Evolutionary conservation across 2,329 filamentous ascomycete species (phyloP).

Genomic region (Apiospora sp.): DNA sequence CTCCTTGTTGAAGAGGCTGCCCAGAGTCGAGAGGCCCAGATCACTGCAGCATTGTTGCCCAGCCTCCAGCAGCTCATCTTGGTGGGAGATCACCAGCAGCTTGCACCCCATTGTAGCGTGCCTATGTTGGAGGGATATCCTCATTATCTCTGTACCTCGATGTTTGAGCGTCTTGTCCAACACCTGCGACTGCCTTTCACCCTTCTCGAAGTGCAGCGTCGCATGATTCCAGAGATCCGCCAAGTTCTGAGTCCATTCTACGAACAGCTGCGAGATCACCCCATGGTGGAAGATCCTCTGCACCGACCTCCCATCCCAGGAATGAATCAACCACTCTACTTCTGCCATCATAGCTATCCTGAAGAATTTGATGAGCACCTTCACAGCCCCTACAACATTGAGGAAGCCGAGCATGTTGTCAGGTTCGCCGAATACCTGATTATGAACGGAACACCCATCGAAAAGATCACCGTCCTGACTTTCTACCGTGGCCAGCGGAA

Average conservation of each 20-base stretch:
- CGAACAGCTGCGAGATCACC: slow-evolving; percentile 53
- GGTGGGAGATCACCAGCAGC: slow-evolving; percentile 82
- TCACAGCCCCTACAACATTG: slow-evolving; percentile 71
- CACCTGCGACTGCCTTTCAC: slow-evolving; percentile 67
- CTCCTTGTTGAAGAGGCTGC: slow-evolving; percentile 83
- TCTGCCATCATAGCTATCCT: slow-evolving; percentile 65
- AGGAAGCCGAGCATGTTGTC: slow-evolving; percentile 80
- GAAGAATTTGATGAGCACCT: slow-evolving; percentile 70
- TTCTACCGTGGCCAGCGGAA: slow-evolving; percentile 89
- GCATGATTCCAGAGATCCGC: slow-evolving; percentile 58
- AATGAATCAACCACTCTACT: slow-evolving; percentile 51
- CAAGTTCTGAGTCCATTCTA: slow-evolving; percentile 58
- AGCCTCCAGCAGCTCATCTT: slow-evolving; percentile 62
- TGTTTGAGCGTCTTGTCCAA: slow-evolving; percentile 80
- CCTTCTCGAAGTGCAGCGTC: slow-evolving; percentile 72
- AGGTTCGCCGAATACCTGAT: slow-evolving; percentile 76
- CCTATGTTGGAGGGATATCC: slow-evolving; percentile 65
- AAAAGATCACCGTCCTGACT: slow-evolving; percentile 79
- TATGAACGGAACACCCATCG: slow-evolving; percentile 66
- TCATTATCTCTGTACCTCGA: slow-evolving; percentile 74
- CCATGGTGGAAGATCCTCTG: slow-evolving; percentile 44
- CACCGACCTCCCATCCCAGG: slow-evolving; percentile 53
- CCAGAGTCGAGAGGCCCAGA: slow-evolving; percentile 73
- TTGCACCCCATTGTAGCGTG: slow-evolving; percentile 74
- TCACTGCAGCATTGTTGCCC: slow-evolving; percentile 59